A percentile compares a stretch with the other conserved stretches of the same genome.
phyloP scores from a whole-genome alignment of 2,329 filamentous ascomycete genomes.

The Fusarium sp. region DNA sequence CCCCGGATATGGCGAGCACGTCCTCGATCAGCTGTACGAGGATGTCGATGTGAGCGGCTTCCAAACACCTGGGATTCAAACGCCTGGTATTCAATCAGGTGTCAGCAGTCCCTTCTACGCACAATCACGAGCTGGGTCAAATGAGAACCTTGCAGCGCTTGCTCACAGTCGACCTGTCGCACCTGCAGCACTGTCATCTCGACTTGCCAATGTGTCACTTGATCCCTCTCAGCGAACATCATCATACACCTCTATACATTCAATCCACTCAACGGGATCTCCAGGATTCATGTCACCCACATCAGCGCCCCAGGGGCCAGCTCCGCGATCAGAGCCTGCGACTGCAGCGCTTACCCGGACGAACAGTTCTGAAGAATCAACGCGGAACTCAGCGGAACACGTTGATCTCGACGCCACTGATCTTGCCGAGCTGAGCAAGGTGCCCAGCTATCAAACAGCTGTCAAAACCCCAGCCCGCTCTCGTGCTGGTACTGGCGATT shows the following conservation, averaged over 20 bases:
- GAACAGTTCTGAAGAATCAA: constrained; percentile 64
- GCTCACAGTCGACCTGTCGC: constrained; percentile 48
- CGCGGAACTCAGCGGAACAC: constrained; percentile 67
- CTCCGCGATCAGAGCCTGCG: constrained; percentile 55
- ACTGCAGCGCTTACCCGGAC: constrained; percentile 64
- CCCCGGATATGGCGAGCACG: constrained; percentile 91
- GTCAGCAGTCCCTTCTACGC: constrained; percentile 82
- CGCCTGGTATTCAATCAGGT: constrained; percentile 76
- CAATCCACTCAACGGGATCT: constrained; percentile 56
- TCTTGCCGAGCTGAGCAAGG: constrained; percentile 74
- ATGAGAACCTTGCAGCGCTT: constrained; percentile 77
- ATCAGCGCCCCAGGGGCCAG: constrained; percentile 51
- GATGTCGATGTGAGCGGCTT: constrained; percentile 85
- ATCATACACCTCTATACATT: constrained; percentile 59
- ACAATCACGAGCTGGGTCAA: constrained; percentile 78
- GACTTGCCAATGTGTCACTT: constrained; percentile 75
- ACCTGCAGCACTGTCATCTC: constrained; percentile 70
- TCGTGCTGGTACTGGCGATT: constrained; percentile 60
- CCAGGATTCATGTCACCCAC: constrained; percentile 59
- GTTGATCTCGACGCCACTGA: constrained; percentile 68
- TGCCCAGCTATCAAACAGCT: constrained; percentile 82
- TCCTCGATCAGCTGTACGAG: constrained; percentile 90
- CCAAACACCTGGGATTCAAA: constrained; percentile 78
- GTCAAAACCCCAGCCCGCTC: constrained; percentile 72
- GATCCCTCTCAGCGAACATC: constrained; percentile 59